Evolutionary conservation across 2,329 filamentous ascomycete species (phyloP), one percentile per base, ranked within the genome.

Genomic region (Claviceps paspali): DNA sequence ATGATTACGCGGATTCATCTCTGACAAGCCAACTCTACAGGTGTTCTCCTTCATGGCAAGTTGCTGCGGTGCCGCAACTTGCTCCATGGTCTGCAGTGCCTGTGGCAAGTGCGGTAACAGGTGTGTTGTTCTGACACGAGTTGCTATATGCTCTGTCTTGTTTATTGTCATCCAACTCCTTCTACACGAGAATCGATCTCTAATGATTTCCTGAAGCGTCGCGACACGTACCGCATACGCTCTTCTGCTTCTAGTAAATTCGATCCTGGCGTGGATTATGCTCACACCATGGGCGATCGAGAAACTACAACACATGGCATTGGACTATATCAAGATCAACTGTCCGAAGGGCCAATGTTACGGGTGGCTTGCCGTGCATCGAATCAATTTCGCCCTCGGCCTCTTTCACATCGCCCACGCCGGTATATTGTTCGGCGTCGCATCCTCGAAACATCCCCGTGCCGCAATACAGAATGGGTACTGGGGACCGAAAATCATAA

Each of bases 261-360:
- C 88, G 41, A 94, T 96, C 46, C 59, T 96, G 36, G 88, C 91
- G 26, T 98, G 91, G 91, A 84, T 98, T 49, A 94, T 96, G 85
- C 85, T 98, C 63, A 98, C 91, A 17, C 84, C 86, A 37, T 98
- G 91, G 91, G 91, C 91, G 24, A 83, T 98, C 55, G 84, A 94
- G 52, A 96, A 96, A 57, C 70, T 98, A 5, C 79, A 96, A 61
- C 76, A 92, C 46, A 68, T 96, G 38, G 91, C 85, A 10, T 71
- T 98, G 46, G 86, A 96, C 61, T 96, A 95, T 54, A 87, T 98
- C 65, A 86, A 85, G 52, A 93, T 98, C 53, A 80, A 81, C 52
- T 98, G 91, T 56, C 79, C 84, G 21, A 87, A 82, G 35, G 83
- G 88, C 48, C 73, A 88, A 53, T 98, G 91, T 57, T 82, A 92